Evolutionary conservation across 1,284 basidiomycete genomes (phyloP), one percentile per base, ranked within the genome.

Genomic region (Malassezia psittaci): DNA sequence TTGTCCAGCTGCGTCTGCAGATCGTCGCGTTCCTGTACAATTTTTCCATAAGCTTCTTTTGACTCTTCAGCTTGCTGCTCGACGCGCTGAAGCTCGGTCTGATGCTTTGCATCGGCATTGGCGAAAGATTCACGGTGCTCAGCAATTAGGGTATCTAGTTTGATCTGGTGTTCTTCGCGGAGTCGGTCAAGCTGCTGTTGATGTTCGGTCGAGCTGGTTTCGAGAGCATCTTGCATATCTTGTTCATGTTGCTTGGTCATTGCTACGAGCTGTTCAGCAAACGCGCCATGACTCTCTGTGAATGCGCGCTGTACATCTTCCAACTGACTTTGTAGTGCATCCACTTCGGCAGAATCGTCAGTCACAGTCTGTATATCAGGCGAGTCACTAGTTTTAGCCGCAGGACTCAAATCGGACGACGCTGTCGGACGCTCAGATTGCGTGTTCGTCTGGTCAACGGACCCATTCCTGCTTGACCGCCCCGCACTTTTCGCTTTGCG

Each of bases 241-340:
- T 39, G 37, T 18, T 48, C 42, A 12, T 43, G 40, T 15, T 29
- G 33, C 11, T 32, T 36, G 13, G 24, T 18, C 24, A 57, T 32
- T 15, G 24, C 39, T 33, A 43, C 43, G 12, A 57, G 46, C 49
- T 57, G 55, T 35, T 57, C 50, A 9, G 55, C 55, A 52, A 57
- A 57, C 1, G 45, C 50, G n/a, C 29, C 34, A 18, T 57, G 55
- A 35, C 50, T 51, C 40, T 57, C 55, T 16, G 42, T 15, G 29
- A 57, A 37, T 1, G 55, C 47, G 9, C 42, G 50, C 41, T 52
- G 55, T 13, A 39, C 18, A n/a, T 52, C 50, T 15, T 43, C 39
- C 4, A 57, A 36, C 16, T 57, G 50, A 18, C 16, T 16, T 18
- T 46, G 16, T 2, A 51, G 16, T 11, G n/a, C 41, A 16, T 43